phyloP scores from a whole-genome alignment of 139 green algal genomes.

The Tetraselmis chui region DNA sequence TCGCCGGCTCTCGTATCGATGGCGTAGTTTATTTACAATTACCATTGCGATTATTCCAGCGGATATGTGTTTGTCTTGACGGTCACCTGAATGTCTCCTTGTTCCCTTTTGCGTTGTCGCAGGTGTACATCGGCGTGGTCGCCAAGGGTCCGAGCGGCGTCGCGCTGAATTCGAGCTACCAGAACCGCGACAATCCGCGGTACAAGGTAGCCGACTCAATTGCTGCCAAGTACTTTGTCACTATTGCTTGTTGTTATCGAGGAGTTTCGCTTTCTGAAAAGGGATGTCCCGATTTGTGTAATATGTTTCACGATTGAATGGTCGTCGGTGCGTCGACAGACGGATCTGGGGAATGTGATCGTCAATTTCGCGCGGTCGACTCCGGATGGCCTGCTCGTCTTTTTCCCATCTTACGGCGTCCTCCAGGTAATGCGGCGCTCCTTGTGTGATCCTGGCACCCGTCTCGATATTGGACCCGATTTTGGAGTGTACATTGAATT shows the following conservation, averaged over 20 bases:
- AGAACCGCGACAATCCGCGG: constrained; percentile 44
- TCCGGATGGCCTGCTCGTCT: constrained; percentile 90
- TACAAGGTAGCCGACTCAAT: constrained; percentile 51
- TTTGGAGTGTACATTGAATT: too few relatives aligned
- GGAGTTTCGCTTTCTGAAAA: too few relatives aligned
- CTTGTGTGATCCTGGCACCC: too few relatives aligned
- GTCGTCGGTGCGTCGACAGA: constrained; percentile 3
- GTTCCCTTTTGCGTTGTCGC: constrained; percentile 3
- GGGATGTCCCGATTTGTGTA: too few relatives aligned
- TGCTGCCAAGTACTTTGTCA: too few relatives aligned
- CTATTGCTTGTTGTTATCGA: too few relatives aligned
- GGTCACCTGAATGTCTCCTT: too few relatives aligned
- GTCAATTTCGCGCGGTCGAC: constrained; percentile 76
- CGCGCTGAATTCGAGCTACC: constrained; percentile 79
- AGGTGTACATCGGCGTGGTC: constrained; percentile 86
- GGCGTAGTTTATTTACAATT: background rate
- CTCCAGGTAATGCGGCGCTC: too few relatives aligned
- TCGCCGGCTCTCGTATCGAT: too few relatives aligned
- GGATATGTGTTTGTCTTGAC: background rate
- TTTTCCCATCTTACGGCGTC: constrained; percentile 89
- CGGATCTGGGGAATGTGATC: constrained; percentile 70
- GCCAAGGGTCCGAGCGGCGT: constrained; percentile 59
- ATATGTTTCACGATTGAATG: constrained; percentile 1
- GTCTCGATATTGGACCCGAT: too few relatives aligned
- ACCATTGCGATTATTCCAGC: background rate